phyloP scores from a whole-genome alignment of 75 land plant species.

The Pseudotsuga menziesii region DNA sequence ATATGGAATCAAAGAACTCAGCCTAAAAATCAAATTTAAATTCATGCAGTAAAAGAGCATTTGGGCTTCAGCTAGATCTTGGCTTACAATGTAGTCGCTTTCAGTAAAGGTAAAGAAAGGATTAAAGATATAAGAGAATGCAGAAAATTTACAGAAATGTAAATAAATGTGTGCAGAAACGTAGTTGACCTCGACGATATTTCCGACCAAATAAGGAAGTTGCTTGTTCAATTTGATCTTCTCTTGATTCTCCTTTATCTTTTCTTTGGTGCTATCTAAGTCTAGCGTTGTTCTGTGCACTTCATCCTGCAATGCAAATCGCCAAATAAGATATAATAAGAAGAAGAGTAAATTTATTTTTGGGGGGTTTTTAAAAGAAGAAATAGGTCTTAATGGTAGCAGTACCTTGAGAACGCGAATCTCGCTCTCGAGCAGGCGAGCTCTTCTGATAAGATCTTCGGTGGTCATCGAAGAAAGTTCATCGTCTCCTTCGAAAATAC shows the following conservation, averaged over 20 bases:
- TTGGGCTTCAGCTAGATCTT: too few species aligned
- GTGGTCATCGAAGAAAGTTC: slow-evolving; percentile 79
- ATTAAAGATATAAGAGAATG: neutral
- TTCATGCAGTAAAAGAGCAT: too few species aligned
- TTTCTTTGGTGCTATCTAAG: slow-evolving; percentile 78
- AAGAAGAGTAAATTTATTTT: too few species aligned
- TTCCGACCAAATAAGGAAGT: slow-evolving; percentile 93
- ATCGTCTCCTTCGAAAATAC: slow-evolving; percentile 72
- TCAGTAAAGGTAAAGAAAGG: neutral
- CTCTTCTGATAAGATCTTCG: slow-evolving; percentile 69
- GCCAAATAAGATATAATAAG: neutral
- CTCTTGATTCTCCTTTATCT: slow-evolving; percentile 95
- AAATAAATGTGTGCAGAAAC: neutral
- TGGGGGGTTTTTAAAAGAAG: neutral
- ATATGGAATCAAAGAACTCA: too few species aligned
- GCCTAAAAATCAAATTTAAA: too few species aligned
- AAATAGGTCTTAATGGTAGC: neutral
- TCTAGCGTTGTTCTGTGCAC: slow-evolving; percentile 72
- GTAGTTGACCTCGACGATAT: slow-evolving; percentile 83
- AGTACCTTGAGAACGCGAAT: slow-evolving; percentile 81
- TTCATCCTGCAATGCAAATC: slow-evolving; percentile 59
- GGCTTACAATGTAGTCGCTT: too few species aligned
- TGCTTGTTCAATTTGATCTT: slow-evolving; percentile 98
- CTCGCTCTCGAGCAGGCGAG: slow-evolving; percentile 89
- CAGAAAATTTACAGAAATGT: neutral